Conservation (phyloP, 1,284 basidiomycete species). For the Fomitiporia mediterranea region DNA sequence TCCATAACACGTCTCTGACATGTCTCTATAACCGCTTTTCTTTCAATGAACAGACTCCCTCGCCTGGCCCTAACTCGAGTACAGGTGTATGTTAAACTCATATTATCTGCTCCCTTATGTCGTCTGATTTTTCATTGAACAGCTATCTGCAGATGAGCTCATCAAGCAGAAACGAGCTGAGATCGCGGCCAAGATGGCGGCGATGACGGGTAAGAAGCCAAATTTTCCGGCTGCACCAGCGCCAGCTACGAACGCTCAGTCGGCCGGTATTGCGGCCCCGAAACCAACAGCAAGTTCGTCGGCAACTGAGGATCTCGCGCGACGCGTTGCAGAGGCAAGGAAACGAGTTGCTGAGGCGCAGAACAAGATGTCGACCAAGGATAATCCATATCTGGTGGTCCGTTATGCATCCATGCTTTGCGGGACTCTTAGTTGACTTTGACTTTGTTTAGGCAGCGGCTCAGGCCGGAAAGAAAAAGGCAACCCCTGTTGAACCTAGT, state of each 20-base stretch:
- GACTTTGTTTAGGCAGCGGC: slow-evolving; percentile 39
- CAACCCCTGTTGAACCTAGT: slow-evolving; percentile 47
- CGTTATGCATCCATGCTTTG: slow-evolving; percentile 25
- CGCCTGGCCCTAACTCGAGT: slow-evolving; percentile 41
- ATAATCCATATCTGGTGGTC: slow-evolving; percentile 82
- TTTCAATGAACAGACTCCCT: slow-evolving; percentile 47
- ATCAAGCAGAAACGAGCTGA: slow-evolving; percentile 81
- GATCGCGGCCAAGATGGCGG: slow-evolving; percentile 79
- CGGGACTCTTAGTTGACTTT: not conserved
- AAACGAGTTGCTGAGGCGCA: slow-evolving; percentile 75
- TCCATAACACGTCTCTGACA: slow-evolving; percentile 48
- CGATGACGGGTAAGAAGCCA: slow-evolving; percentile 55
- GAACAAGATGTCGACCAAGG: slow-evolving; percentile 63
- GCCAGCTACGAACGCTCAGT: slow-evolving; percentile 33
- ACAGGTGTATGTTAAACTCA: slow-evolving; percentile 39
- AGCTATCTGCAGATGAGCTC: slow-evolving; percentile 52
- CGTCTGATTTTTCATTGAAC: slow-evolving; percentile 8
- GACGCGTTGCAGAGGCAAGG: slow-evolving; percentile 74
- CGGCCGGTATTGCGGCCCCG: slow-evolving; percentile 28
- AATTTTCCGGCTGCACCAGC: slow-evolving; percentile 28
- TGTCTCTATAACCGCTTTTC: slow-evolving; percentile 65
- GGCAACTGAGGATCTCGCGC: slow-evolving; percentile 59
- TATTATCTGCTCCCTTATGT: slow-evolving; percentile 9
- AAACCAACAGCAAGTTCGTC: slow-evolving; percentile 34
- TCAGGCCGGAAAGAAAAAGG: slow-evolving; percentile 49